Evolutionary conservation across 345 rosid species (phyloP), one percentile per base, ranked within the genome.

Genomic region (Populus nigra): DNA sequence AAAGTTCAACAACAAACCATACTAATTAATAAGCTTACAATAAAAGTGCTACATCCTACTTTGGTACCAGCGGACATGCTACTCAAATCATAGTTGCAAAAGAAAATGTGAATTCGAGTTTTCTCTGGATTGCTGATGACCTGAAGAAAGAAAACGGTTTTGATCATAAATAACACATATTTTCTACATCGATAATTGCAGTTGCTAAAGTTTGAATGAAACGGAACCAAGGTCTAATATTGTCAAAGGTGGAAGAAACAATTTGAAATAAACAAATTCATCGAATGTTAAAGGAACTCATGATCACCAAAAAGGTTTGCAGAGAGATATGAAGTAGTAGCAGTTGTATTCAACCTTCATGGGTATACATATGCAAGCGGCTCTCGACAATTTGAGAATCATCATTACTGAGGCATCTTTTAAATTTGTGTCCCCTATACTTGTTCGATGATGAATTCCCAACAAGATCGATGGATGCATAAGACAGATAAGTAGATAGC

Each of bases 101-200:
- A 86, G 86, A 91, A 93, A 23, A 91, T 95, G 91, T 95, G 99
- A 75, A 95, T 86, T 36, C 98, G 99, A 11, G 99, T 95, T 85
- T 92, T 95, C 83, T 95, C 99, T 59, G 99, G 99, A 82, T 95
- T 95, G 90, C 99, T 95, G 73, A 94, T 90, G 78, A 94, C 98
- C 97, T 93, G 89, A 81, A 84, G 12, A 76, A 50, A 79, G 70
- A 22, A 81, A 77, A 61, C 49, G 49, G 77, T 7, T 72, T 31
- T 27, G 20, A 41, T 68, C 22, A 53, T 66, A 45, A 79, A 76
- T 77, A 76, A 80, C 80, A 77, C 33, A n/a, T 31, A 71, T n/a
- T 53, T 75, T 43, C 62, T 62, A 36, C 65, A 50, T 75, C 27
- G 67, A 57, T 77, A 65, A 47, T n/a, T 18, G 57, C 57, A 50